A percentile compares a stretch with the other conserved stretches of the same genome.
Conservation (phyloP, 2,329 filamentous ascomycete genomes). For the Mycocentrospora acerina region DNA sequence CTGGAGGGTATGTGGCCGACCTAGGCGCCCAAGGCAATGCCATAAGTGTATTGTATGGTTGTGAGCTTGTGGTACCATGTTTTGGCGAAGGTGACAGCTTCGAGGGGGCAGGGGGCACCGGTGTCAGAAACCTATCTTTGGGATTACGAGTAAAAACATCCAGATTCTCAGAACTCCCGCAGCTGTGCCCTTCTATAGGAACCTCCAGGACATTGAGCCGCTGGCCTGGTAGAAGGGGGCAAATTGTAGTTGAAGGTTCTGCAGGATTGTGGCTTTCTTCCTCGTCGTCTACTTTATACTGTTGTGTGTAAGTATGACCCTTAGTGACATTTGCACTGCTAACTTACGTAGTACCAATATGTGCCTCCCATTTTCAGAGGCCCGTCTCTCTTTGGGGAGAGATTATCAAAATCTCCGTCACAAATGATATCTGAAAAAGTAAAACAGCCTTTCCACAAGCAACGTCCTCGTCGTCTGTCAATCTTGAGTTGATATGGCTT, state of each 20-base stretch:
- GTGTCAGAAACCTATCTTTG: conserved; percentile 71
- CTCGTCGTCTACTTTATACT: conserved; percentile 85
- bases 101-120: conserved; percentile 54
- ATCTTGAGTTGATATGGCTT: conserved; percentile 77
- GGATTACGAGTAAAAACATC: conserved; percentile 77
- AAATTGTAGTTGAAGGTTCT: conserved; percentile 73
- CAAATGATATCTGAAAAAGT: conserved; percentile 82
- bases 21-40: conserved; percentile 25
- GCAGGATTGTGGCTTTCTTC: conserved; percentile 74
- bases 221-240: conserved; percentile 86
- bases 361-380: conserved; percentile 89
- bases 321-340: background rate
- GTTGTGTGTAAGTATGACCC: conserved; percentile 18
- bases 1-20: conserved; percentile 33
- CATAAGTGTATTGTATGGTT: conserved; percentile 19
- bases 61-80: conserved; percentile 15
- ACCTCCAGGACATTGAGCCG: conserved; percentile 81
- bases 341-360: conserved; percentile 91
- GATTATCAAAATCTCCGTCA: conserved; percentile 64
- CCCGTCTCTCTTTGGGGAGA: conserved; percentile 64
- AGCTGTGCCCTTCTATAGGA: conserved; percentile 64
- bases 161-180: conserved; percentile 67
- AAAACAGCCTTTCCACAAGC: conserved; percentile 86
- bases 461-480: conserved; percentile 71
- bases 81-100: conserved; percentile 24